Percentiles rank a stretch among this genome's conserved stretches.
Evolutionary conservation across 306 rosid genomes (phyloP).

Genomic region (Aeschynomene evenia): DNA sequence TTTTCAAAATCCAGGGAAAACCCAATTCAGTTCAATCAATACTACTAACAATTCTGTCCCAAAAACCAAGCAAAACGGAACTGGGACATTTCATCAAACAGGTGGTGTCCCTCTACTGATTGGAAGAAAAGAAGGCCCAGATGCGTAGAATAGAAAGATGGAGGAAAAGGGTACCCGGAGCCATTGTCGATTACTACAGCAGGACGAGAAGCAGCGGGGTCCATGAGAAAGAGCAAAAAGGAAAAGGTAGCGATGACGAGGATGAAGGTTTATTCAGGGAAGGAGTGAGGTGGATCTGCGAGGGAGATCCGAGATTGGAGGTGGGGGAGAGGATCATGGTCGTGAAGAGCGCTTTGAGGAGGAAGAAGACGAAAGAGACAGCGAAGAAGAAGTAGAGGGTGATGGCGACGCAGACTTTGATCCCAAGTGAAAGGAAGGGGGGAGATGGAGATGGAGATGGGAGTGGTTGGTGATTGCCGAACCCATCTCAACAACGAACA

Average conservation of each 20-base stretch:
- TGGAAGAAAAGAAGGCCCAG: not conserved
- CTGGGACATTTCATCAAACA: constrained; percentile 43
- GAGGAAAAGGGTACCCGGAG: constrained; percentile 65
- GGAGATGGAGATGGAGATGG: constrained; percentile 40
- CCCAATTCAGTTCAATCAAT: constrained; percentile 6
- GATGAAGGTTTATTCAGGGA: not conserved
- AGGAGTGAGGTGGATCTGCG: constrained; percentile 62
- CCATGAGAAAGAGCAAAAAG: constrained; percentile 56
- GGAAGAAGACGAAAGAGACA: constrained; percentile 30
- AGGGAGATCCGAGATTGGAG: constrained; percentile 64
- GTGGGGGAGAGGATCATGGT: constrained; percentile 69
- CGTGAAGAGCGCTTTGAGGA: constrained; percentile 42
- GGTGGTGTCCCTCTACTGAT: not conserved
- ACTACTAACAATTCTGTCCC: not conserved
- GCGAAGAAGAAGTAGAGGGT: not conserved
- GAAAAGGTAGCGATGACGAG: not conserved
- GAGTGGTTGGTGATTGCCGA: constrained; percentile 42
- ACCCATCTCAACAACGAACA: constrained; percentile 57
- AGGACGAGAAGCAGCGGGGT: constrained; percentile 89
- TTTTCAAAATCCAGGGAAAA: not conserved
- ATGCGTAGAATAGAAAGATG: not conserved
- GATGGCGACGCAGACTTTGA: constrained; percentile 66
- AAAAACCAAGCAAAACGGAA: not conserved
- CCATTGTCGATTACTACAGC: constrained; percentile 97
- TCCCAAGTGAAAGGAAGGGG: constrained; percentile 64